A percentile compares a stretch with the other conserved stretches of the same genome.
These are phyloP conservation scores for Juncus effusus DNA, from an alignment of 176 grass and related monocot species.

Conservation along the genomic window DNA sequence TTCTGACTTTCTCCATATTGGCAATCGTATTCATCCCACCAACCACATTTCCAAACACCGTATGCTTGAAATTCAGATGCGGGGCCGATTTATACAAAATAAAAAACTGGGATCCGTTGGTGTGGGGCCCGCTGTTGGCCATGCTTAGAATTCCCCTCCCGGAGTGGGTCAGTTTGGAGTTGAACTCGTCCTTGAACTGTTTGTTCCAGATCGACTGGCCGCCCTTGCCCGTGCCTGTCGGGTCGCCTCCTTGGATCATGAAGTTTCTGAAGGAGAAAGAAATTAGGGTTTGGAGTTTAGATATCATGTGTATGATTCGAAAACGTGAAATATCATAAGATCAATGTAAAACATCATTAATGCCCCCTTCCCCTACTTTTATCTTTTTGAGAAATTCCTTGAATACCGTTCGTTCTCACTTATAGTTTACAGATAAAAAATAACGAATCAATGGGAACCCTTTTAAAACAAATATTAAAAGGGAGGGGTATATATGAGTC, in stretches of 20 bases:
- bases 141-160: slow-evolving; percentile 93
- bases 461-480: too few species aligned
- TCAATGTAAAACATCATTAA: too few species aligned
- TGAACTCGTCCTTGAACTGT: slow-evolving; percentile 95
- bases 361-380: too few species aligned
- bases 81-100: slow-evolving; percentile 92
- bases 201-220: slow-evolving; percentile 96
- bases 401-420: too few species aligned
- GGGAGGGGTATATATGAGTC: too few species aligned
- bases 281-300: neutral
- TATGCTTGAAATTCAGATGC: slow-evolving; percentile 95
- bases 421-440: too few species aligned
- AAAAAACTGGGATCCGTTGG: slow-evolving; percentile 95
- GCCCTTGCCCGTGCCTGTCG: slow-evolving; percentile 88
- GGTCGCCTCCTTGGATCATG: slow-evolving; percentile 99
- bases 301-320: too few species aligned
- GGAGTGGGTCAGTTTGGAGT: slow-evolving; percentile 90
- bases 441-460: too few species aligned
- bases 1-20: slow-evolving; percentile 87
- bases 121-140: slow-evolving; percentile 91
- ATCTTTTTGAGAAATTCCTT: too few species aligned
- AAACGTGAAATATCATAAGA: too few species aligned
- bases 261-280: slow-evolving; percentile 56
- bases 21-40: slow-evolving; percentile 82
- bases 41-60: slow-evolving; percentile 94